Conservation (phyloP, 192 early-diverging fungal species). For the Geosiphon pyriformis region DNA sequence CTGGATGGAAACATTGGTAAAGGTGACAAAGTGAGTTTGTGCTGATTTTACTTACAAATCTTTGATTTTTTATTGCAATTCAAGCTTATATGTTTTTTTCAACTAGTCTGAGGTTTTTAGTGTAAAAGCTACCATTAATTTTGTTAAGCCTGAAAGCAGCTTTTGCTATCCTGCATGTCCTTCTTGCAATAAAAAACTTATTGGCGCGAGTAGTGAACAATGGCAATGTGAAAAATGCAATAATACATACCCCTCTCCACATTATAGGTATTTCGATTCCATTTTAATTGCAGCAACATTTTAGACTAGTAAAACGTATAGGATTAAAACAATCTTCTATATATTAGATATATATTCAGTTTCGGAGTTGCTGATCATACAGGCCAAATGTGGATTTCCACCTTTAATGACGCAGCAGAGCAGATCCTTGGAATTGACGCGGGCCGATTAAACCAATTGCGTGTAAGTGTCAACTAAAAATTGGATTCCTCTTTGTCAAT, state of each 20-base stretch:
- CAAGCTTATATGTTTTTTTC: too few relatives aligned
- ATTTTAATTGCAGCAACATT: too few relatives aligned
- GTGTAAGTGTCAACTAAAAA: constrained; percentile 46
- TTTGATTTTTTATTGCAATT: too few relatives aligned
- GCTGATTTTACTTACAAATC: too few relatives aligned
- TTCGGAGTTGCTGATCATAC: constrained; percentile 70
- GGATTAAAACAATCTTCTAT: constrained; percentile 58
- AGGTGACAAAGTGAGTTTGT: constrained; percentile 47
- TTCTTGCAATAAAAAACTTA: constrained; percentile 76
- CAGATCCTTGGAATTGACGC: constrained; percentile 66
- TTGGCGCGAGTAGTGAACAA: constrained; percentile 45
- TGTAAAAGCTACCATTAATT: constrained; percentile 65
- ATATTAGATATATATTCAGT: constrained; percentile 82
- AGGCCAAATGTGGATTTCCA: constrained; percentile 75
- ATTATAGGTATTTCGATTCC: neutral
- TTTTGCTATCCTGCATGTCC: constrained; percentile 85
- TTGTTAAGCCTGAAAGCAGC: constrained; percentile 58
- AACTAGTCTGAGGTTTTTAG: constrained; percentile 76
- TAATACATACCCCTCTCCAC: neutral
- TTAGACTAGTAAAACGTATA: too few relatives aligned
- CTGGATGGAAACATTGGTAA: constrained; percentile 63
- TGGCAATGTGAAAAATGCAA: constrained; percentile 93
- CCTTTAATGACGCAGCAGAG: constrained; percentile 80
- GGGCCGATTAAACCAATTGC: constrained; percentile 46
- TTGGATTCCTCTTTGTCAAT: too few relatives aligned